A percentile compares a stretch with the other conserved stretches of the same genome.
phyloP scores from a whole-genome alignment of 306 rosid genomes.

The Adenanthera pavonina region DNA sequence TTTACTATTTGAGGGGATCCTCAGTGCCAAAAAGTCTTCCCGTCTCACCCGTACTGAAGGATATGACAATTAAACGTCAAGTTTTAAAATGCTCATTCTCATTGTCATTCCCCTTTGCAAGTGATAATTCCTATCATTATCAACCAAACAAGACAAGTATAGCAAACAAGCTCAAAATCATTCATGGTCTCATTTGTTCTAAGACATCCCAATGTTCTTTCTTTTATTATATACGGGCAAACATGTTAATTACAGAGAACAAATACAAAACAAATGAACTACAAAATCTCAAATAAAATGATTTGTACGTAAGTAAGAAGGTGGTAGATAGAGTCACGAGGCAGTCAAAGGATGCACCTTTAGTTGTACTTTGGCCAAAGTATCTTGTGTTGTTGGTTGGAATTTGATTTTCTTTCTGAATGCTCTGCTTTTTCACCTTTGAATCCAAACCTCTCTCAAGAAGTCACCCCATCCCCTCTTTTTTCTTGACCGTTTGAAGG shows the following conservation, averaged over 20 bases:
- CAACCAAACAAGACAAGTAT: background rate
- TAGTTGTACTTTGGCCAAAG: conserved; percentile 61
- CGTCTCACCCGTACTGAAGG: no score
- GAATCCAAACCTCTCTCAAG: conserved; percentile 32
- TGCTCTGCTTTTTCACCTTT: conserved; percentile 57
- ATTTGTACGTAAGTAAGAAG: background rate
- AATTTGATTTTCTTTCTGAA: conserved; percentile 49
- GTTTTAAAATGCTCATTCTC: no score
- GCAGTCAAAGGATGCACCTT: conserved; percentile 64
- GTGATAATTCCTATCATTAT: no score
- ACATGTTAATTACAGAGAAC: background rate
- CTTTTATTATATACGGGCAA: background rate
- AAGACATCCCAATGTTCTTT: background rate
- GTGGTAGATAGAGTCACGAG: conserved; percentile 44
- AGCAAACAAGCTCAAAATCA: conserved; percentile 14
- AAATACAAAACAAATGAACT: background rate
- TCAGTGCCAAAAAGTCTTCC: no score
- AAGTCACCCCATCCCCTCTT: conserved; percentile 26
- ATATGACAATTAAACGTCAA: no score
- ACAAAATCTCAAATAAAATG: background rate
- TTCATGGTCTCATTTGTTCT: background rate
- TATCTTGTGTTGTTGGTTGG: conserved; percentile 42
- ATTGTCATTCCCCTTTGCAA: no score
- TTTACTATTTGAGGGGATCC: no score
- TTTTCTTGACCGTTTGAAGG: conserved; percentile 33